Percentiles rank a stretch among this genome's conserved stretches.
phyloP scores from a whole-genome alignment of 23 red algal species.

The Cyanidiococcus yangmingshanensis region DNA sequence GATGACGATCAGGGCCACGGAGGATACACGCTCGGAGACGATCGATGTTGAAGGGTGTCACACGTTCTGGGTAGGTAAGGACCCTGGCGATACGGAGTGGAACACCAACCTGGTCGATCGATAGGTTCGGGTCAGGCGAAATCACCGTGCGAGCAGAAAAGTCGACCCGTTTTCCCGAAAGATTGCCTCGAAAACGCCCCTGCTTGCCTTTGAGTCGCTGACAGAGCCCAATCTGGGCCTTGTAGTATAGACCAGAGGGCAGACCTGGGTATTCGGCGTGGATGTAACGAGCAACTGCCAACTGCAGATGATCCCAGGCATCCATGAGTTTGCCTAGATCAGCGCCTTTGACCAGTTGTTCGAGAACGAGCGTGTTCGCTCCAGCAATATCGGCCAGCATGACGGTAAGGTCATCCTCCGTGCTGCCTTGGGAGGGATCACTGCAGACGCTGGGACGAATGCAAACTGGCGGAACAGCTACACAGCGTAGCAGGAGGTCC shows the following conservation, averaged over 20 bases:
- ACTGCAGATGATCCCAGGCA: slow-evolving; percentile 70
- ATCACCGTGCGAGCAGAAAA: slow-evolving; percentile 93
- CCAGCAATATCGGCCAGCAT: slow-evolving; percentile 70
- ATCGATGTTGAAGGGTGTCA: slow-evolving; percentile 69
- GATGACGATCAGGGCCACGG: slow-evolving; percentile 67
- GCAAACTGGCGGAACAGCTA: slow-evolving; percentile 91
- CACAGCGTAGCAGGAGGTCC: slow-evolving; percentile 51
- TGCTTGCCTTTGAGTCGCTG: slow-evolving; percentile 89
- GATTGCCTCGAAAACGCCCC: slow-evolving; percentile 86
- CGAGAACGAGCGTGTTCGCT: slow-evolving; percentile 50
- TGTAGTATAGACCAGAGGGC: slow-evolving; percentile 37
- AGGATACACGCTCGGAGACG: slow-evolving; percentile 37
- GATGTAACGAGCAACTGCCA: slow-evolving; percentile 64
- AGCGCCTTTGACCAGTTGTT: slow-evolving; percentile 51
- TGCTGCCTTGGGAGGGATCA: slow-evolving; percentile 71
- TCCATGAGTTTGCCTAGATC: slow-evolving; percentile 51
- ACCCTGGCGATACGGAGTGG: slow-evolving; percentile 55
- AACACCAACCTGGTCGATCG: slow-evolving; percentile 81
- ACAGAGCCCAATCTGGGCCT: slow-evolving; percentile 55
- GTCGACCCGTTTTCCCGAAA: slow-evolving; percentile 92
- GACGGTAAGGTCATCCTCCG: slow-evolving; percentile 96
- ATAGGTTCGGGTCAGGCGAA: slow-evolving; percentile 88
- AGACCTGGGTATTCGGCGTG: slow-evolving; percentile 62
- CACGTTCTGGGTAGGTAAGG: slow-evolving; percentile 77
- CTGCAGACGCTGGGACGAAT: slow-evolving; percentile 79